phyloP scores from a whole-genome alignment of 2,329 filamentous ascomycete genomes.

The Fusarium chuoi region DNA sequence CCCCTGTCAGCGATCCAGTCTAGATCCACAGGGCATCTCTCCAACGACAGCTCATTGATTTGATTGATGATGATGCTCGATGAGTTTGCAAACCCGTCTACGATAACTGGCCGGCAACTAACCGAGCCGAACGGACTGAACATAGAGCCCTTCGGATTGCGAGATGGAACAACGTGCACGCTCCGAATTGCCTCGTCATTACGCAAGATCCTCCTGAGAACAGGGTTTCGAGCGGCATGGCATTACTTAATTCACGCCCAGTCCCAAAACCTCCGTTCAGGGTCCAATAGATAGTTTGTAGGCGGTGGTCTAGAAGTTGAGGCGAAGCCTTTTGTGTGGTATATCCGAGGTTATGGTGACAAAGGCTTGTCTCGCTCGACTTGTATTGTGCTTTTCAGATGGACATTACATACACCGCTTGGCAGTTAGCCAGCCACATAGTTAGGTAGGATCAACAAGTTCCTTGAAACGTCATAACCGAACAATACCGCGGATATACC shows the following conservation, averaged over 20 bases:
- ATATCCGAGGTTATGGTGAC: constrained; percentile 34
- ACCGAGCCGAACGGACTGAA: constrained; percentile 69
- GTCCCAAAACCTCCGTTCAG: neutral
- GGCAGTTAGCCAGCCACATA: neutral
- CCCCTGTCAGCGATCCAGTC: constrained; percentile 21
- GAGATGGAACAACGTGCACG: constrained; percentile 69
- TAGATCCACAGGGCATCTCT: constrained; percentile 18
- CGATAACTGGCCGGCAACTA: constrained; percentile 64
- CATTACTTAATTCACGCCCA: constrained; percentile 36
- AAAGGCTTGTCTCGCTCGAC: neutral
- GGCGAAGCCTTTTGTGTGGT: constrained; percentile 5
- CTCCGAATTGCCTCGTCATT: constrained; percentile 69
- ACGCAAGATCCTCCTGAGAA: constrained; percentile 66
- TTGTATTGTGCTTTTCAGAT: constrained; percentile 58
- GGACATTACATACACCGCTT: constrained; percentile 46
- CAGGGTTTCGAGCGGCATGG: constrained; percentile 44
- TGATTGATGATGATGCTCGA: constrained; percentile 6
- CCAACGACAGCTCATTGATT: constrained; percentile 19
- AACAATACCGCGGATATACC: constrained; percentile 37
- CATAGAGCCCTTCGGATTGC: constrained; percentile 71
- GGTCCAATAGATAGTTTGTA: neutral
- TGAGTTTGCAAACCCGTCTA: neutral
- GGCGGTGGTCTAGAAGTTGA: neutral
- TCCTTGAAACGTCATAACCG: constrained; percentile 30
- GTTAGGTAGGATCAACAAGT: neutral